Evolutionary conservation across 805 yeast genomes (phyloP).

Genomic region (Metschnikowia kofuensis): DNA sequence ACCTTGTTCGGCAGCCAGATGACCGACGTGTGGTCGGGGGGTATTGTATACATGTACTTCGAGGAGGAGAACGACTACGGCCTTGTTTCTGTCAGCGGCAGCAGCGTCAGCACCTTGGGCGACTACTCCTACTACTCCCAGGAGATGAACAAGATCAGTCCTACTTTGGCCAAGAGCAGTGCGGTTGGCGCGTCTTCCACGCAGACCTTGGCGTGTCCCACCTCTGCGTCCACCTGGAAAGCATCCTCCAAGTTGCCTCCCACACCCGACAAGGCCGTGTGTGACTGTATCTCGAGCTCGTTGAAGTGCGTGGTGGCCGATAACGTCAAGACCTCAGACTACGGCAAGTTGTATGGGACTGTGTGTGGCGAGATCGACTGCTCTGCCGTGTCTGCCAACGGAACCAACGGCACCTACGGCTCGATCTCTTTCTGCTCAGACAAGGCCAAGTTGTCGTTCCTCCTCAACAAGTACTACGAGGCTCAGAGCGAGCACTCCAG

Average conservation of each 20-base stretch:
- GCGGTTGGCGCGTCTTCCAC: slow-evolving; percentile 22
- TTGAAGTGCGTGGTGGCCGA: slow-evolving; percentile 59
- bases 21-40: slow-evolving; percentile 94
- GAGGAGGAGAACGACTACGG: slow-evolving; percentile 84
- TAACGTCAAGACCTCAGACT: slow-evolving; percentile 53
- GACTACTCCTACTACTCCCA: slow-evolving; percentile 46
- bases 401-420: slow-evolving; percentile 67
- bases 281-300: slow-evolving; percentile 60
- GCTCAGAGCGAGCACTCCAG: slow-evolving; percentile 10
- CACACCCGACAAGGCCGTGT: slow-evolving; percentile 63
- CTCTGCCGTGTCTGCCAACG: slow-evolving; percentile 59
- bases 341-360: slow-evolving; percentile 53
- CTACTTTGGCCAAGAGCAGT: slow-evolving; percentile 32
- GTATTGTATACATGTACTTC: slow-evolving; percentile 88
- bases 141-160: slow-evolving; percentile 39
- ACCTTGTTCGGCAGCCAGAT: slow-evolving; percentile 64
- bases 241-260: slow-evolving; percentile 75
- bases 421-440: slow-evolving; percentile 68
- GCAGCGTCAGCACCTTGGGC: slow-evolving; percentile 52
- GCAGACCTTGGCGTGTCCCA: slow-evolving; percentile 58
- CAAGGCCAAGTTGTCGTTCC: slow-evolving; percentile 62
- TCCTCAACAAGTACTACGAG: slow-evolving; percentile 59
- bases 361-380: slow-evolving; percentile 63
- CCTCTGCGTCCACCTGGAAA: slow-evolving; percentile 53
- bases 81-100: slow-evolving; percentile 55